Evolutionary conservation across 225 moss, liverwort and hornwort species (phyloP).

Genomic region (Straminergon stramineum): DNA sequence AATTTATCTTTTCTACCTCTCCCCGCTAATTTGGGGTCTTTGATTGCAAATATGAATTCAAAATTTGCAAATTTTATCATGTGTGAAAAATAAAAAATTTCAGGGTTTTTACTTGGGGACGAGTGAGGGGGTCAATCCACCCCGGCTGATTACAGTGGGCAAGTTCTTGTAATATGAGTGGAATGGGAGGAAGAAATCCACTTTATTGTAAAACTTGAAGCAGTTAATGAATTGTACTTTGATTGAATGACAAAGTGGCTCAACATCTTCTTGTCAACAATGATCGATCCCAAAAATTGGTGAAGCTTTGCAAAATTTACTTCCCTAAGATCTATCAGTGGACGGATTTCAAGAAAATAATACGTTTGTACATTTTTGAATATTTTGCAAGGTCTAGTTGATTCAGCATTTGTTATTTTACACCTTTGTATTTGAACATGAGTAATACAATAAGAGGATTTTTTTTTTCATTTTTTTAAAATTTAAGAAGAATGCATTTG

Average conservation of each 20-base stretch:
- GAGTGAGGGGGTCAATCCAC: no score
- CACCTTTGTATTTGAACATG: neutral
- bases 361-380: neutral
- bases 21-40: no score
- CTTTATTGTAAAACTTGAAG: neutral
- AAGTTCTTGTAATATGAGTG: accelerated
- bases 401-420: neutral
- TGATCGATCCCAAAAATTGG: accelerated
- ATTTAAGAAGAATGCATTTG: neutral
- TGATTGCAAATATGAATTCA: no score
- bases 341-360: neutral
- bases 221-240: neutral
- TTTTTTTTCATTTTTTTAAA: neutral
- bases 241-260: neutral
- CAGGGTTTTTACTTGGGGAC: no score
- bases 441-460: neutral
- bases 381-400: neutral
- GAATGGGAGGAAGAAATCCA: neutral
- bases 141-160: no score
- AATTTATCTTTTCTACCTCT: no score
- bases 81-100: no score
- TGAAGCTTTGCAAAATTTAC: neutral
- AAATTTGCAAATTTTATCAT: no score
- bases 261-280: neutral
- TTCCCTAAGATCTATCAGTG: neutral